Evolutionary conservation across 2,329 filamentous ascomycete species (phyloP), one percentile per base, ranked within the genome.

Genomic region (Neonectria magnoliae): DNA sequence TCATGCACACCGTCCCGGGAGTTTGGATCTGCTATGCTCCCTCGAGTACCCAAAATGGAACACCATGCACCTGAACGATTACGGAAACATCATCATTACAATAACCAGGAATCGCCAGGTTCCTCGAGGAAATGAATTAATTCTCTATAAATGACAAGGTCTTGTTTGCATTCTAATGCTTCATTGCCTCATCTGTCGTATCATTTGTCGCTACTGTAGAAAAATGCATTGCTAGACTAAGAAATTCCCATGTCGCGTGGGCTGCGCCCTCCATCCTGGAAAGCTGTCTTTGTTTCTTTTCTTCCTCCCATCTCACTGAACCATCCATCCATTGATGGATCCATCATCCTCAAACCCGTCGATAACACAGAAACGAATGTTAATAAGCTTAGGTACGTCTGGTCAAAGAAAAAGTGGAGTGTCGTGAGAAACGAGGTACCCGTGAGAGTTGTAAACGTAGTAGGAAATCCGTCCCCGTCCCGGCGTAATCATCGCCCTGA

Each of bases 281-380:
- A 63, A 62, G 60, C 60, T 33, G 27, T 52, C 55, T 58, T 60
- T 59, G 48, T 51, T 64, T 56, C 44, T 54, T 50, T 27, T 52
- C 22, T 38, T 55, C 56, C 45, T 27, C 33, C 44, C 22, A 47
- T 56, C 52, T 56, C 47, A 5, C 31, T 27, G 13, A 16, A 36
- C 6, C 27, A 9, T 29, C 9, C 29, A 13, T 50, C 29, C 33
- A 25, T 59, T 20, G 25, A 25, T 52, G n/a, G 27, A 13, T 47
- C 36, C 38, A 29, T 20, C 55, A 58, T 33, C 50, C 48, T 44
- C 57, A 42, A 55, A 52, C 31, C 45, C 38, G 41, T 56, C n/a
- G 57, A 60, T 64, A 66, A 66, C 55, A 69, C 67, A 69, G 41
- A 38, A 68, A 68, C 33, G 59, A 69, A 69, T 60, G 58, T 51